Percentiles rank a stretch among this genome's conserved stretches.
These are phyloP conservation scores for Chionographis japonica DNA, from an alignment of 106 monocot species.

Conservation along the genomic window DNA sequence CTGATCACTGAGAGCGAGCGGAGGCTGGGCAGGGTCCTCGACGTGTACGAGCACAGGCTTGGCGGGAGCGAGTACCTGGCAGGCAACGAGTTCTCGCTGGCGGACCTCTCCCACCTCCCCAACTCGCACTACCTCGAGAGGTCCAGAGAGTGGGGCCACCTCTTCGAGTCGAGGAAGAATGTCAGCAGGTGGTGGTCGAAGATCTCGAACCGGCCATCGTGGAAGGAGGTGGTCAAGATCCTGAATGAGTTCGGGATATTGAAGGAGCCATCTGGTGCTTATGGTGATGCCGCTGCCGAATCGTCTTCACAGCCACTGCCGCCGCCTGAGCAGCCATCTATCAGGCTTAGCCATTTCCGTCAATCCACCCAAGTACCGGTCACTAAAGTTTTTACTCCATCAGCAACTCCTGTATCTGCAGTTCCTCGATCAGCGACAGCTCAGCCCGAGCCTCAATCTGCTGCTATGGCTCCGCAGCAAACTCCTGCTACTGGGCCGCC, in stretches of 20 bases:
- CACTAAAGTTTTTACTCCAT: too few species aligned
- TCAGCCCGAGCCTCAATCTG: too few species aligned
- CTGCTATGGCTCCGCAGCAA: too few species aligned
- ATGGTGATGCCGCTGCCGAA: background rate
- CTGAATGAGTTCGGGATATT: slow-evolving; percentile 14
- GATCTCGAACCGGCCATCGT: slow-evolving; percentile 47
- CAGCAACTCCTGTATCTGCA: too few species aligned
- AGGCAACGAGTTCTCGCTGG: slow-evolving; percentile 58
- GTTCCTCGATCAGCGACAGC: too few species aligned
- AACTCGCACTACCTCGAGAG: slow-evolving; percentile 47
- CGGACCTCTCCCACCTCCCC: slow-evolving; percentile 72
- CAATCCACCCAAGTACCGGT: too few species aligned
- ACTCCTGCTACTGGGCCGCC: too few species aligned
- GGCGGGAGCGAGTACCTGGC: slow-evolving; percentile 45
- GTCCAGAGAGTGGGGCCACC: slow-evolving; percentile 30
- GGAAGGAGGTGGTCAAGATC: slow-evolving; percentile 34
- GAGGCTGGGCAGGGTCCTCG: slow-evolving; percentile 43
- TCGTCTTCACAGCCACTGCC: background rate
- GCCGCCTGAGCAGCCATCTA: too few species aligned
- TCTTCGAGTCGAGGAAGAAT: slow-evolving; percentile 51
- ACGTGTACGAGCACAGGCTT: slow-evolving; percentile 62
- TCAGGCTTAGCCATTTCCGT: background rate
- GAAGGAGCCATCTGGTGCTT: background rate
- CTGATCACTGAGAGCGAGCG: slow-evolving; percentile 29
- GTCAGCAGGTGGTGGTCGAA: slow-evolving; percentile 51